Base-by-base conservation (phyloP, 2,329 filamentous ascomycete species). In the Cladosporium sp. region DNA sequence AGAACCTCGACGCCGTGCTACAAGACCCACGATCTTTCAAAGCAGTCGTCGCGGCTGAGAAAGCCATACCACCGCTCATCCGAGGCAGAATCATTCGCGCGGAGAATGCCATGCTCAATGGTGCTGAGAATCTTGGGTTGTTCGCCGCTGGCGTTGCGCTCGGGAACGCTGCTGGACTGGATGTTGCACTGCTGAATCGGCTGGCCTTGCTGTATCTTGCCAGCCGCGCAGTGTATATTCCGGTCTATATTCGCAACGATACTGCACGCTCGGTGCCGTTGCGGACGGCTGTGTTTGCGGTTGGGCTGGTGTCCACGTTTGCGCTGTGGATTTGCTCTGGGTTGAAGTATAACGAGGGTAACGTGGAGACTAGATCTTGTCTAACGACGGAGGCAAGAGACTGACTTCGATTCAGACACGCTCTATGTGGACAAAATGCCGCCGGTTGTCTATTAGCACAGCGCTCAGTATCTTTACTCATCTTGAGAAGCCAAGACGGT, bases 61-160 rank as follows among this genome's bases (percentile, higher is more conserved):
- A 29, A 20, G 17, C 44, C 11, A 32, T 39, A 2, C 13, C 22
- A 39, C 34, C 27, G 18, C 44, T 36, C 11, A 18, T 27, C 9
- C 41, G 24, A 22, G 22, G 19, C 15, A 51, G 30, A 4, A 64
- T 73, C 48, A 30, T 61, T 32, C 65, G 70, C 22, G 65, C 65
- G 18, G 69, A 73, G 56, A 62, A 59, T 5, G 70, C 70, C 2
- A 58, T 63, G 50, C 43, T 51, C 8, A 73, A 72, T 47, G 64
- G 66, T 24, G 64, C 69, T 36, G 70, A 73, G 56, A 72, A 70
- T 44, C 41, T 73, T 7, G 65, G 65, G 9, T 58, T 71, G 20
- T 73, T 70, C 50, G 67, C 69, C 8, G 59, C 68, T 0, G 66
- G 67, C 7, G 63, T 73, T 1, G 61, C 67, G 4, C 68, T 69